Conservation (phyloP, 331 rosid genomes). For the Spiraea crenata region DNA sequence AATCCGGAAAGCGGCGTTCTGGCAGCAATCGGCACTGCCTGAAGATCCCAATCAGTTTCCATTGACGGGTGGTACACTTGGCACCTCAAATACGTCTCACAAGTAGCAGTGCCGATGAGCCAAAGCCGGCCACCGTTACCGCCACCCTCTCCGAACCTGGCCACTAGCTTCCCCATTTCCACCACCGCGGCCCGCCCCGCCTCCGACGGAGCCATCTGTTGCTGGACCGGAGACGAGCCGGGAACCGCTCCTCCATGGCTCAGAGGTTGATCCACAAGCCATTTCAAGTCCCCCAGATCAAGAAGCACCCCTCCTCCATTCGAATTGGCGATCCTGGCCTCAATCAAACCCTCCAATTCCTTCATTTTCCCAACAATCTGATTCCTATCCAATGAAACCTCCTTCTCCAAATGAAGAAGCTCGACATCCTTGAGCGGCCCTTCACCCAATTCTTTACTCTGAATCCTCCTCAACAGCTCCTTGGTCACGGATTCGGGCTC, state of each 20-base stretch:
- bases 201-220: conserved; percentile 57
- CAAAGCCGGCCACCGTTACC: conserved; percentile 47
- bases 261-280: conserved; percentile 85
- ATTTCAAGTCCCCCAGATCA: conserved; percentile 84
- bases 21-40: conserved; percentile 75
- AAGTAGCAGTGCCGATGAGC: conserved; percentile 93
- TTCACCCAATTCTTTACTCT: conserved; percentile 61
- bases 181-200: conserved; percentile 68
- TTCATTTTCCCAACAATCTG: conserved; percentile 48
- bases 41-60: conserved; percentile 98
- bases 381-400: conserved; percentile 51
- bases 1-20: conserved; percentile 61
- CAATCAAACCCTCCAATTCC: conserved; percentile 66
- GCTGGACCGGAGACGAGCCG: conserved; percentile 46
- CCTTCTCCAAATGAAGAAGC: conserved; percentile 69
- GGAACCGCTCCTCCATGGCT: conserved; percentile 41
- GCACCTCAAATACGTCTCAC: conserved; percentile 97
- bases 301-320: conserved; percentile 53
- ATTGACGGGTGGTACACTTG: conserved; percentile 98
- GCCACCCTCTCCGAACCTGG: conserved; percentile 51
- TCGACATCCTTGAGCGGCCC: conserved; percentile 43
- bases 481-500: conserved; percentile 68
- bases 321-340: conserved; percentile 42
- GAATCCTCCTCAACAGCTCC: conserved; percentile 69
- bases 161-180: conserved; percentile 71